Evolutionary conservation across 129 eudicot species (phyloP), one percentile per base, ranked within the genome.

Genomic region (Flaveria bidentis): DNA sequence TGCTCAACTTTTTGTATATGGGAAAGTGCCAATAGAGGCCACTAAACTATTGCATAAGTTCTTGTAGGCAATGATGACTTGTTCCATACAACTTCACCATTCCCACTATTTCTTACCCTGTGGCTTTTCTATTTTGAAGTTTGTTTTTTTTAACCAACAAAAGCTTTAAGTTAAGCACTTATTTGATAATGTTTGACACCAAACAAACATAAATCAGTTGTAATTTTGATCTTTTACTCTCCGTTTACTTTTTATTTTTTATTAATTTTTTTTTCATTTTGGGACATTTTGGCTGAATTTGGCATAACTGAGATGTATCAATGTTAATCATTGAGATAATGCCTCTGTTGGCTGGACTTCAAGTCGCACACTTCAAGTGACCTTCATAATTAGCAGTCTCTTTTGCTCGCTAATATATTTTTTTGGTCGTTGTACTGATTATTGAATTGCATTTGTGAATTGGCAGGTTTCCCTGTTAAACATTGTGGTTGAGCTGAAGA

Each of bases 401-500:
- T 22, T 73, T 26, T 28, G 58, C 63, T 82, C 49, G 13, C 22
- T 44, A 17, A 17, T 12, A 2, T 5, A 53, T 44, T 9, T 28
- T 36, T 2, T 11, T 41, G 10, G 17, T 25, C 42, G 9, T 46
- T 20, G 71, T 60, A 64, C 39, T 65, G 50, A 52, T 46, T 30
- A 50, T 69, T 83, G 28, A 72, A 42, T 6, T 42, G 12, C 57
- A 45, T 61, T 75, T 57, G 47, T 13, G 30, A 44, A 75, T 71
- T 16, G 85, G 80, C 89, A 93, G 98, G 97, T 93, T 74, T 93
- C 98, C 39, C 92, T 93, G 70, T 68, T 93, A 25, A 76, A 95
- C 87, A 95, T 95, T 61, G 99, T 95, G 92, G 97, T 91, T 74
- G 99, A 95, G 92, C 82, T 95, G 87, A 95, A 95, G 89, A 95